Base-by-base conservation (phyloP, 345 rosid genomes). In the Laguncularia racemosa region DNA sequence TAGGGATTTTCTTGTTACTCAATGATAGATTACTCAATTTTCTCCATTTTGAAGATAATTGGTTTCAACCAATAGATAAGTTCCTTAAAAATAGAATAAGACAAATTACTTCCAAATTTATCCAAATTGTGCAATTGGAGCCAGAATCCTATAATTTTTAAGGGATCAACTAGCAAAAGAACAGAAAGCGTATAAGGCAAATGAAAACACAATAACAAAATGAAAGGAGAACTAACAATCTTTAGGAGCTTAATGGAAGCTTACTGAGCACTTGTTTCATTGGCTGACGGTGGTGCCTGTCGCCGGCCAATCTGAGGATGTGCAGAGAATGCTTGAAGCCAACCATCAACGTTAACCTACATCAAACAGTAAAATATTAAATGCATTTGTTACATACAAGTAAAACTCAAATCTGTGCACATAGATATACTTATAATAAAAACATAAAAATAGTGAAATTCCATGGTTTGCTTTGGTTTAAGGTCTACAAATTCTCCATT, bases 311-410 rank as follows among this genome's bases (percentile, higher is more conserved):
- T 93, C 84, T 68, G 85, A 70, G 96, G 99, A 71, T 93, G 97
- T 61, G 91, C 86, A 16, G 89, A 65, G 73, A 93, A 93, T 4
- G 96, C 97, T 73, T 89, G 81, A 45, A 93, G 81, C 97, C 99
- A 93, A 18, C 83, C 92, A 67, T 70, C 57, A 16, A 93, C 90
- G 65, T 81, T 84, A 52, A 93, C 82, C 89, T 82, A 52, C 64
- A 55, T 57, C 50, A 1, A 1, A 45, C 13, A 43, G 33, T 26
- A 14, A 44, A 8, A 46, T 23, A 14, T 7, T 23, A 14, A 40
- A 20, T 15, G 16, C 13, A 12, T 33, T 18, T 4, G 51, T 12
- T 18, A 4, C 28, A n/a, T 33, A 44, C 45, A 28, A 28, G 19
- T 12, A 18, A 44, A 16, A 18, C 8, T 13, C 46, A 5, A 46